Base-by-base conservation (phyloP, 1,284 basidiomycete species). In the Schizopora paradoxa region DNA sequence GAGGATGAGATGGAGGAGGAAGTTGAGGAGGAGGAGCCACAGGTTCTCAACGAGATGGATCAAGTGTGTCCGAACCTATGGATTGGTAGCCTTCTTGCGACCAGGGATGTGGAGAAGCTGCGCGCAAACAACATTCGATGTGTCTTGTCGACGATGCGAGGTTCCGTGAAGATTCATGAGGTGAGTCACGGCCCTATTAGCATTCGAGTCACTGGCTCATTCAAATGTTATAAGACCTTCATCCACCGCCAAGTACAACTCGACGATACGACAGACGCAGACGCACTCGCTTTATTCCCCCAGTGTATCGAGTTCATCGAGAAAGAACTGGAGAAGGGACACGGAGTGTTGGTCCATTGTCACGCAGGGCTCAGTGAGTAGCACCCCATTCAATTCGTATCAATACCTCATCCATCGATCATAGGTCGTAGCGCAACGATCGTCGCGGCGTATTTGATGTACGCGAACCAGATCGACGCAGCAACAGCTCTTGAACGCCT, bases 381-480 rank as follows among this genome's bases (percentile, higher is more conserved):
- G 34, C 39, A 21, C 27, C 27, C 22, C 8, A 36, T 27, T 45
- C 22, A 10, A 32, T n/a, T 22, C 18, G 26, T 29, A 18, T 27
- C 19, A 31, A 33, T 22, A 10, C 11, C 8, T 18, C 4, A 21
- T n/a, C n/a, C 22, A 4, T 22, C 28, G 18, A 10, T 39, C 29
- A 8, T 53, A 89, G 86, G 86, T 57, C 76, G 91, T 19, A 90
- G 86, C 53, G 80, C 83, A 11, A 85, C 87, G 0, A 81, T 93
- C 41, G 79, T 83, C 5, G 81, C 87, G 2, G 91, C 91, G 5
- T 94, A 88, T 58, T 66, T 94, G 36, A 92, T 93, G 87, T 77
- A 83, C 56, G 73, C 75, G 10, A 67, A 73, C 48, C 71, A 78
- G 38, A 58, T 91, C n/a, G 77, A 82, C 47, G 70, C 74, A 0